phyloP scores from a whole-genome alignment of 208 protist species.

The Angomonas deanei region DNA sequence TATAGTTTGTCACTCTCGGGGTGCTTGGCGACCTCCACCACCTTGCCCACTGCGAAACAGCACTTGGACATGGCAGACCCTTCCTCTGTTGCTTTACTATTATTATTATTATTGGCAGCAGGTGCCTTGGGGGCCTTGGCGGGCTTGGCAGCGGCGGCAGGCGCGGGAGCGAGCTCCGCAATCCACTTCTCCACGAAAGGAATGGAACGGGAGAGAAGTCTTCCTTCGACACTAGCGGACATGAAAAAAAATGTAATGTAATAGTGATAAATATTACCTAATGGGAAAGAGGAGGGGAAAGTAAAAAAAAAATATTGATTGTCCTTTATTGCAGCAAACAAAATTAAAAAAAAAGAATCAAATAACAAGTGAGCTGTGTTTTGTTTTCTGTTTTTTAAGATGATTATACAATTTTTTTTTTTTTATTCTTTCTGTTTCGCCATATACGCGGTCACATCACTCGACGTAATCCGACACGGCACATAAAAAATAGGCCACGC shows the following conservation, averaged over 20 bases:
- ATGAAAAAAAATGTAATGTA: conserved; percentile 12
- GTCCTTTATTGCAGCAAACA: background rate
- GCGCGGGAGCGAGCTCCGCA: conserved; percentile 34
- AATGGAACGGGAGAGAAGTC: conserved; percentile 67
- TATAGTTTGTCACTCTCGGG: conserved; percentile 88
- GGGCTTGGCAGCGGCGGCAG: conserved; percentile 12
- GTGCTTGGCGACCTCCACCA: conserved; percentile 82
- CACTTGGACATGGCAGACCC: conserved; percentile 77
- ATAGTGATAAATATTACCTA: too few relatives aligned
- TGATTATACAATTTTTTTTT: background rate
- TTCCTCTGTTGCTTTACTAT: conserved; percentile 8
- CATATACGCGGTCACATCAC: background rate
- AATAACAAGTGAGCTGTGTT: background rate
- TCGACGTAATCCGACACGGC: background rate
- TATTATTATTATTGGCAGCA: background rate
- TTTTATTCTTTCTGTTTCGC: conserved; percentile 2
- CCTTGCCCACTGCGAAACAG: conserved; percentile 84
- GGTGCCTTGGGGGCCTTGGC: background rate
- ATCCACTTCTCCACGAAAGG: conserved; percentile 76
- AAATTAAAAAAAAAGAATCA: conserved; percentile 3
- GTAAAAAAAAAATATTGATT: background rate
- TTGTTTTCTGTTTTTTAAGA: too few relatives aligned
- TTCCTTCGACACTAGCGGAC: conserved; percentile 56
- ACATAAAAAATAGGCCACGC: background rate
- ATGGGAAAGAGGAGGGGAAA: too few relatives aligned